Conservation (phyloP, 2,329 filamentous ascomycete genomes). For the Coniochaeta prunicola region DNA sequence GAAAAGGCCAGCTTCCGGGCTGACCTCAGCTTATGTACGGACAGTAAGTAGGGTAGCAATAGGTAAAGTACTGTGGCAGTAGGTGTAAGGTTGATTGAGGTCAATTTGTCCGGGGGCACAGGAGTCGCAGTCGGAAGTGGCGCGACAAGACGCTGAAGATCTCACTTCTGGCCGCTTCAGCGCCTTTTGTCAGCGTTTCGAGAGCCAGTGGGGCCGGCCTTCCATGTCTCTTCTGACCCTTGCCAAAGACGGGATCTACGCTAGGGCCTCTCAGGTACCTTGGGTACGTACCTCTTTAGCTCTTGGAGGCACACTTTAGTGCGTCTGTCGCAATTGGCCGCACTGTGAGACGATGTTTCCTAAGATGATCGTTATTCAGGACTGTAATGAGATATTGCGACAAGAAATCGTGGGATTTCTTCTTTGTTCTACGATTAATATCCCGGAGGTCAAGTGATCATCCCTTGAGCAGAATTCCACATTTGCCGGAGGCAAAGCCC, state of each 20-base stretch:
- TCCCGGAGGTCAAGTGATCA: neutral
- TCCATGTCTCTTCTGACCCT: neutral
- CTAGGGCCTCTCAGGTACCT: neutral
- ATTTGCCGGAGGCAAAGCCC: neutral
- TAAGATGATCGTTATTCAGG: neutral
- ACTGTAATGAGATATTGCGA: neutral
- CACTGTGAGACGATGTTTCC: neutral
- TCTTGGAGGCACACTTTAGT: neutral
- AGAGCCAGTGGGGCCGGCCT: neutral
- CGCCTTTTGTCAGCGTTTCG: neutral
- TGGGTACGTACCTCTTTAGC: neutral
- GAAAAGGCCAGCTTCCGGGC: neutral
- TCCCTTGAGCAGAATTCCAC: neutral
- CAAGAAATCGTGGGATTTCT: neutral
- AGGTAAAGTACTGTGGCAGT: neutral
- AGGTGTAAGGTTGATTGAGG: neutral
- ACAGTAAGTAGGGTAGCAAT: neutral
- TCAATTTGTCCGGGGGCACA: neutral
- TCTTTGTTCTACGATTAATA: neutral
- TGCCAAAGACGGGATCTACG: neutral
- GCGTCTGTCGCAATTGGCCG: neutral
- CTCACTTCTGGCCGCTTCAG: neutral
- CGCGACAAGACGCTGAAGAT: neutral
- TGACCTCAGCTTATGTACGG: constrained; percentile 2
- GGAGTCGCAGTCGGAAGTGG: neutral